phyloP scores from a whole-genome alignment of 176 grass and related monocot species.

The Guadua angustifolia region DNA sequence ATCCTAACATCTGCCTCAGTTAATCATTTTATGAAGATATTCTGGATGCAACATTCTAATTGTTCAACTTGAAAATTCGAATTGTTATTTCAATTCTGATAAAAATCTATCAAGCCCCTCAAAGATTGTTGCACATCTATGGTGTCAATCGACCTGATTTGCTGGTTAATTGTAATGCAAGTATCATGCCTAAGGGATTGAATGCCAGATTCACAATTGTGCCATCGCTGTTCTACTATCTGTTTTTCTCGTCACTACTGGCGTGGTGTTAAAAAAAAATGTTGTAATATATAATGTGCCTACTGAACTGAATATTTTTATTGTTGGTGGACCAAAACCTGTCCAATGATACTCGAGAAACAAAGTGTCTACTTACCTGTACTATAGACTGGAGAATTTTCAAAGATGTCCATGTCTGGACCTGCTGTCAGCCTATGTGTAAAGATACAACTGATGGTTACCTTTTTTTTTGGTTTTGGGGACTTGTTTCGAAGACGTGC shows the following conservation, averaged over 20 bases:
- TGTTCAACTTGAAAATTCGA: no score
- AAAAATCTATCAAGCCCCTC: not conserved
- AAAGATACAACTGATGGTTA: slow-evolving; percentile 3
- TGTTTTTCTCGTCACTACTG: not conserved
- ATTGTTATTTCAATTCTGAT: slow-evolving; percentile 14
- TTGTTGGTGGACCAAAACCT: slow-evolving; percentile 33
- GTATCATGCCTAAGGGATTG: not conserved
- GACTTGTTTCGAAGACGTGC: not conserved
- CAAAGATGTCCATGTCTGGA: not conserved
- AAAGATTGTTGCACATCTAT: not conserved
- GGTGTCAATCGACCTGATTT: not conserved
- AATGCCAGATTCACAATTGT: slow-evolving; percentile 7
- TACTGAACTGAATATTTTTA: slow-evolving; percentile 12
- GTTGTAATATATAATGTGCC: not conserved
- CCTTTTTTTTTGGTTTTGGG: not conserved
- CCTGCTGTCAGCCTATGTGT: not conserved
- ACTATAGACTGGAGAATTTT: not conserved
- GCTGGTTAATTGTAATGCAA: slow-evolving; percentile 1
- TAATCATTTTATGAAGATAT: no score
- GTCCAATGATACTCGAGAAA: not conserved
- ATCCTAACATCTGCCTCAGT: slow-evolving; percentile 45
- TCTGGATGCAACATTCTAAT: no score
- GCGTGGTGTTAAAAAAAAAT: not conserved
- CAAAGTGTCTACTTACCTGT: not conserved
- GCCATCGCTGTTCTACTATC: not conserved